Evolutionary conservation across 192 early-diverging fungal species (phyloP).

Genomic region (Lobosporangium transversale): DNA sequence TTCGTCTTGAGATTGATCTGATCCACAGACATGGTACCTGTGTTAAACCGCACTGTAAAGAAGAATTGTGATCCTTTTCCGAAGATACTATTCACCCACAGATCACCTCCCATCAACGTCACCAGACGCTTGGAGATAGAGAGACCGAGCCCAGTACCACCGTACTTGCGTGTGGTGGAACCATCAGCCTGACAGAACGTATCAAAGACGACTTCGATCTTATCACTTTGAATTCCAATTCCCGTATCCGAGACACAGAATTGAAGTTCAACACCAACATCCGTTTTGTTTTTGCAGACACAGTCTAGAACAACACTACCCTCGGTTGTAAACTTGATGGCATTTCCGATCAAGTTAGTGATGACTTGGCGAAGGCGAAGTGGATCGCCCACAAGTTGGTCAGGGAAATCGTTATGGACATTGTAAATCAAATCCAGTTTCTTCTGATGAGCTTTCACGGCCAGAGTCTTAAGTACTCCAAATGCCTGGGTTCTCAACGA

Average conservation of each 20-base stretch:
- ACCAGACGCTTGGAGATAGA: constrained; percentile 84
- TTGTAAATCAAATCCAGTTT: constrained; percentile 72
- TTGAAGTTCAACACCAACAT: constrained; percentile 64
- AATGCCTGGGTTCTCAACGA: constrained; percentile 69
- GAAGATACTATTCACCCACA: constrained; percentile 79
- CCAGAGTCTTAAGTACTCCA: constrained; percentile 75
- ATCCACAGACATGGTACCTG: constrained; percentile 49
- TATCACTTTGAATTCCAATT: constrained; percentile 85
- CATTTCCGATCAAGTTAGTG: constrained; percentile 85
- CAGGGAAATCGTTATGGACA: constrained; percentile 75
- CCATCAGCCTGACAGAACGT: constrained; percentile 88
- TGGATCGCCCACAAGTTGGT: constrained; percentile 79
- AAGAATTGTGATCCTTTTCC: constrained; percentile 83
- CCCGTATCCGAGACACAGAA: constrained; percentile 84
- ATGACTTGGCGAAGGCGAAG: constrained; percentile 81
- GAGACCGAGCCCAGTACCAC: constrained; percentile 87
- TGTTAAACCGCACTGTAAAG: constrained; percentile 72
- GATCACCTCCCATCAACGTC: constrained; percentile 79
- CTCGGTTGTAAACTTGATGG: constrained; percentile 86
- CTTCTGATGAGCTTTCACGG: constrained; percentile 80
- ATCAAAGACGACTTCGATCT: constrained; percentile 79
- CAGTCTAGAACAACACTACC: constrained; percentile 73
- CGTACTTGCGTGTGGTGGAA: constrained; percentile 84
- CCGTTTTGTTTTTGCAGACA: constrained; percentile 45
- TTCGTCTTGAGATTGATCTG: constrained; percentile 58